Base-by-base conservation (phyloP, 345 rosid genomes). In the Salix viminalis region DNA sequence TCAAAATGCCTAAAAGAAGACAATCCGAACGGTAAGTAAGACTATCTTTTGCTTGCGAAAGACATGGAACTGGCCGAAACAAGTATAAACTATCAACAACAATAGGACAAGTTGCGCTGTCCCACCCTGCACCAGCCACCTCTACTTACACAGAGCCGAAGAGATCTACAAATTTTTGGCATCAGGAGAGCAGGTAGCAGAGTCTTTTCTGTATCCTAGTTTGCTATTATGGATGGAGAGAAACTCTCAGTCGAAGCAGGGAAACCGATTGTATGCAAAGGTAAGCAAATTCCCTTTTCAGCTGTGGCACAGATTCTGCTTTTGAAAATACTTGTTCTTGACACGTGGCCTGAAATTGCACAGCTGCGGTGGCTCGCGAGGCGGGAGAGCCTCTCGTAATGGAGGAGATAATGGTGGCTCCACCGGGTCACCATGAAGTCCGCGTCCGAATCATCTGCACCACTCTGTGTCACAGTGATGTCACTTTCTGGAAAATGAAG, bases 361-460 rank as follows among this genome's bases (percentile, higher is more conserved):
- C 77, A 92, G 97, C 98, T 36, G 98, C 97, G 36, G 85, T 94
- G 46, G 5, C 80, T 83, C 87, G 97, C 71, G 76, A 76, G 77
- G 79, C 97, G 1, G 97, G 97, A 50, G 94, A 87, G 84, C 90
- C 93, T 37, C 85, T 92, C 56, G 90, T 82, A 65, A 88, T 92
- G 28, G 98, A 92, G 87, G 98, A 92, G 69, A 83, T 92, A 73
- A 48, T 80, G 76, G 97, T 94, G 81, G 92, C 90, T 23, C 90
- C 97, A 48, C 95, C 97, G 9, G 80, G 83, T 75, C 83, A 90
- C 7, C 83, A 78, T 65, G 97, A 94, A 82, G 97, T 88, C 72
- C 94, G 98, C 71, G 79, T 94, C 48, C 87, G 89, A 72, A 83
- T 91, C 71, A 86, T 89, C 56, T 94, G 97, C 79, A 87, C 97